Conservation (phyloP, 805 yeast species). For the Candida morakotiae region DNA sequence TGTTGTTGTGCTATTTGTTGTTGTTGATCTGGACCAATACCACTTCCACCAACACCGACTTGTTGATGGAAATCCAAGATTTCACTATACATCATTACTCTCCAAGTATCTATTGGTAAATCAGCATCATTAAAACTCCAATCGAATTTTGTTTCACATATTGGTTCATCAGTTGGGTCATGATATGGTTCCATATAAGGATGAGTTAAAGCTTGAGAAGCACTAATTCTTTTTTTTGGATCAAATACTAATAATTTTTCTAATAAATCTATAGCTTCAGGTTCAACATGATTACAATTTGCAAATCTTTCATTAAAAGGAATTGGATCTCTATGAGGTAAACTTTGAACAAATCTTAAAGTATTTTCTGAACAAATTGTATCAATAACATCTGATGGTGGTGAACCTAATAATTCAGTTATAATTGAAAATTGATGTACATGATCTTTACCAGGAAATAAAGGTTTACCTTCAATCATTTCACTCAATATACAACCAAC, state of each 20-base stretch:
- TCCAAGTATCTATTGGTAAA: conserved; percentile 96
- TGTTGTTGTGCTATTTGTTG: conserved; percentile 20
- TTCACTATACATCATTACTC: conserved; percentile 98
- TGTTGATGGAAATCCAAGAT: conserved; percentile 94
- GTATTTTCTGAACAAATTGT: conserved; percentile 96
- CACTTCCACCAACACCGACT: conserved; percentile 41
- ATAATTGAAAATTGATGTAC: conserved; percentile 97
- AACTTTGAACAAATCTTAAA: conserved; percentile 84
- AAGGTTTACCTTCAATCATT: conserved; percentile 95
- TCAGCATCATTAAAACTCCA: conserved; percentile 99
- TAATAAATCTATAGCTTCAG: conserved; percentile 83
- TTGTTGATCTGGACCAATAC: conserved; percentile 15
- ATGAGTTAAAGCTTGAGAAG: conserved; percentile 84
- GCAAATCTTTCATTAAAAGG: conserved; percentile 81
- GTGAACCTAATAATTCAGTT: conserved; percentile 93
- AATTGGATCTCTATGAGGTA: conserved; percentile 90
- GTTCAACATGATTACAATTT: conserved; percentile 57
- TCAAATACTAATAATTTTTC: conserved; percentile 92
- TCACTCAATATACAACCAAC: conserved; percentile 97
- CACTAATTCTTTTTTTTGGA: conserved; percentile 90
- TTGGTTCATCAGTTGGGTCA: conserved; percentile 96
- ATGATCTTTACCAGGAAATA: conserved; percentile 97
- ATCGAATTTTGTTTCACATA: conserved; percentile 86
- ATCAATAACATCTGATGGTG: conserved; percentile 93
- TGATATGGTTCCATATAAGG: conserved; percentile 93